phyloP scores from a whole-genome alignment of 306 rosid species.

The Medicago lupulina region DNA sequence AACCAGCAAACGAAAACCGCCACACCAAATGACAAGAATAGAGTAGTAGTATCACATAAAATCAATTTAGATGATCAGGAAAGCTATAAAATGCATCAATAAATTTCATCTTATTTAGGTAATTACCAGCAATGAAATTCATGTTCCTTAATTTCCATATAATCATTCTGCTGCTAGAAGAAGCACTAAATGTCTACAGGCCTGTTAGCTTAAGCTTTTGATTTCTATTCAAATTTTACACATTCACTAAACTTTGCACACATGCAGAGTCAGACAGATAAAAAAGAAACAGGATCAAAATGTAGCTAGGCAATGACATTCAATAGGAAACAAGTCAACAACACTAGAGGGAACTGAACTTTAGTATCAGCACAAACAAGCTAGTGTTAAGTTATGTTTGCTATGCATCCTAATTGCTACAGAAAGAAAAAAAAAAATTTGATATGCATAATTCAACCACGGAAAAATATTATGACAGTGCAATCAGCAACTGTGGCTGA shows the following conservation, averaged over 20 bases:
- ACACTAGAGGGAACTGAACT: too few relatives aligned
- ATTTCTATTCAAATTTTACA: neutral
- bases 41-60: neutral
- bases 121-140: neutral
- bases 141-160: conserved; percentile 16
- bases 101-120: conserved; percentile 6
- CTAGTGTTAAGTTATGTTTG: neutral
- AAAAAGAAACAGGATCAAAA: too few relatives aligned
- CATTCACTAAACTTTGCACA: neutral
- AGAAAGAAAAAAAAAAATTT: conserved; percentile 12
- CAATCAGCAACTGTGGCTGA: conserved; percentile 17
- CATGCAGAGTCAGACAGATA: neutral
- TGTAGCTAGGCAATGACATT: too few relatives aligned
- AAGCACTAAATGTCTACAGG: neutral
- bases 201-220: neutral
- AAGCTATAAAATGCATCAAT: neutral
- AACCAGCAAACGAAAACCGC: neutral
- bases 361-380: too few relatives aligned
- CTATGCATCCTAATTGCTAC: neutral
- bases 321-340: too few relatives aligned
- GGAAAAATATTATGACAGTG: conserved; percentile 17
- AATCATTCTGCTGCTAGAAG: conserved; percentile 9
- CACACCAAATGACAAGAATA: neutral
- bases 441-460: neutral
- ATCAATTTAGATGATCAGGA: neutral